phyloP scores from a whole-genome alignment of 768 basidiomycete genomes.

The Clavaria fumosa region DNA sequence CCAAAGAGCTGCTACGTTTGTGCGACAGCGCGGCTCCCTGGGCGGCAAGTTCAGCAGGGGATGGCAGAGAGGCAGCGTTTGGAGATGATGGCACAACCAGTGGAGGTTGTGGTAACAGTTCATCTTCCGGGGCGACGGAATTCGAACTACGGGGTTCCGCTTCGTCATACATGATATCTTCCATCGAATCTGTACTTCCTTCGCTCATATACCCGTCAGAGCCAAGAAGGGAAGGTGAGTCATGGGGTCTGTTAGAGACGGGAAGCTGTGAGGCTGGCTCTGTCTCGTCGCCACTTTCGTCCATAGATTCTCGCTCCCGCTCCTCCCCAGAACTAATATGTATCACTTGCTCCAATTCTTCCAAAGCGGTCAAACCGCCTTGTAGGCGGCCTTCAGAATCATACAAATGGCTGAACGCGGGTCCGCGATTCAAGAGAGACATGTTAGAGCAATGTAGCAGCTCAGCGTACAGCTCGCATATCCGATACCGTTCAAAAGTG shows the following conservation, averaged over 20 bases:
- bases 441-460: constrained; percentile 97
- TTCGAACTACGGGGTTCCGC: constrained; percentile 22
- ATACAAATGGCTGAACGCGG: constrained; percentile 55
- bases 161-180: constrained; percentile 70
- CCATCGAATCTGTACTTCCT: constrained; percentile 65
- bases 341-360: constrained; percentile 78
- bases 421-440: constrained; percentile 77
- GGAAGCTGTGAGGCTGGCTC: constrained; percentile 58
- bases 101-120: constrained; percentile 20
- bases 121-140: constrained; percentile 17
- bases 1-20: constrained; percentile 8
- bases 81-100: constrained; percentile 19
- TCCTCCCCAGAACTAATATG: constrained; percentile 43
- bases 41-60: constrained; percentile 17
- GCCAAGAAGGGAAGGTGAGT: constrained; percentile 36
- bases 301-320: constrained; percentile 38
- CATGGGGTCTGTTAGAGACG: constrained; percentile 35
- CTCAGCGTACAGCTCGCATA: constrained; percentile 94
- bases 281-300: constrained; percentile 42
- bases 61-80: constrained; percentile 17
- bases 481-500: constrained; percentile 89
- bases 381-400: constrained; percentile 71
- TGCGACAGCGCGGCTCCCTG: constrained; percentile 14
- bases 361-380: constrained; percentile 74
- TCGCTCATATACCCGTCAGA: constrained; percentile 70